Percentiles rank a stretch among this genome's conserved stretches.
Evolutionary conservation across 2,329 filamentous ascomycete genomes (phyloP).

Genomic region (Juglanconis oblonga): DNA sequence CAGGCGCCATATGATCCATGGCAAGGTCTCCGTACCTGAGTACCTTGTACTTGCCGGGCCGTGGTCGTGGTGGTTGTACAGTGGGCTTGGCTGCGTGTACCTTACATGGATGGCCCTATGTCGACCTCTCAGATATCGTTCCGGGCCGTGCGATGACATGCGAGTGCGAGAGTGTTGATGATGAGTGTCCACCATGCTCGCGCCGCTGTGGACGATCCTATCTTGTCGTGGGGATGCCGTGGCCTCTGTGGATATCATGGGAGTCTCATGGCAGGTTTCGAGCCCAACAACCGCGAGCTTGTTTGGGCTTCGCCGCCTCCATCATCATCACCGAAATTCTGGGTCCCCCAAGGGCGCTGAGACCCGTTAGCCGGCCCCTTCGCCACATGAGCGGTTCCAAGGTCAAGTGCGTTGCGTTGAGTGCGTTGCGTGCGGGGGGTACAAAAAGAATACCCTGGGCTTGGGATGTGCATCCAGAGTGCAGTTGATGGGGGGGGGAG

Average conservation of each 20-base stretch:
- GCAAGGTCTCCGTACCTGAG: background rate
- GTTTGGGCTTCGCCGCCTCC: background rate
- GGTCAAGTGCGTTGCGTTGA: background rate
- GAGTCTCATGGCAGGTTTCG: background rate
- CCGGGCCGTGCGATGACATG: background rate
- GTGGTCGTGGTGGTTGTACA: conserved; percentile 5
- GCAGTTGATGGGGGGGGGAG: no score
- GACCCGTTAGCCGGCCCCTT: background rate
- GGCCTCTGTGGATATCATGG: background rate
- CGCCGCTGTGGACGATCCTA: no score
- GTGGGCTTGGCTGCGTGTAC: conserved; percentile 10
- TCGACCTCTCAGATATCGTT: conserved; percentile 6
- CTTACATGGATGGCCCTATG: conserved; percentile 14
- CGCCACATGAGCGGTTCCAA: background rate
- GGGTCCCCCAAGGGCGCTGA: background rate
- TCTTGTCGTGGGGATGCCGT: background rate
- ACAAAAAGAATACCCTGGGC: background rate
- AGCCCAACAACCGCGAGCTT: background rate
- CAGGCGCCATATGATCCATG: background rate
- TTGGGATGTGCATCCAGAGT: no score
- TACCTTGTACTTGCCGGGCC: background rate
- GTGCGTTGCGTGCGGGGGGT: background rate
- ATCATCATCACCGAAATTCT: background rate
- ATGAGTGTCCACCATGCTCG: no score
- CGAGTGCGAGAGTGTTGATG: background rate